These are phyloP conservation scores for Phytophthora pisi DNA, from an alignment of 352 stramenopile species.

Conservation along the genomic window DNA sequence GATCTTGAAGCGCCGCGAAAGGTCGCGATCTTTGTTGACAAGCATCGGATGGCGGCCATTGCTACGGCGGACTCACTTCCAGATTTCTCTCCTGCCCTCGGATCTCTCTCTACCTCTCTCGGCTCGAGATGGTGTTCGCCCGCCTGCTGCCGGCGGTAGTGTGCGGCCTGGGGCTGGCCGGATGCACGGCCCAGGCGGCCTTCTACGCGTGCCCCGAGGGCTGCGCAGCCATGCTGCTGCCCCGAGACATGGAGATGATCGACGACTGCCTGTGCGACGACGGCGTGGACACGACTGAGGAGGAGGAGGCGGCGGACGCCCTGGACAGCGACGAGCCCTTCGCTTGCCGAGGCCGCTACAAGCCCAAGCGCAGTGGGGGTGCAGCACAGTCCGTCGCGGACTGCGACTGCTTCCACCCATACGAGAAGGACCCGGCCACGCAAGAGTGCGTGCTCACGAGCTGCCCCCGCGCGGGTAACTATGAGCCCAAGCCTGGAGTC, in stretches of 20 bases:
- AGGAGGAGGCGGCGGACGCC: constrained; percentile 32
- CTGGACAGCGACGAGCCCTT: constrained; percentile 47
- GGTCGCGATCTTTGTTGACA: constrained; percentile 17
- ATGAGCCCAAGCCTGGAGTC: constrained; percentile 52
- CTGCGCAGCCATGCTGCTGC: constrained; percentile 79
- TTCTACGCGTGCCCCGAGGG: constrained; percentile 71
- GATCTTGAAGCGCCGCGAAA: constrained; percentile 29
- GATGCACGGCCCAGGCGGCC: constrained; percentile 23
- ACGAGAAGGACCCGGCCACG: constrained; percentile 67
- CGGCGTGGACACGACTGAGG: constrained; percentile 35
- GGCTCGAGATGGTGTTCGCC: constrained; percentile 24
- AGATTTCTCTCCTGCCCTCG: constrained; percentile 10
- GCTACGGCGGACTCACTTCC: constrained; percentile 1
- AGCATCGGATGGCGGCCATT: not conserved
- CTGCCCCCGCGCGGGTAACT: constrained; percentile 81
- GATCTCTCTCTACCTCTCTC: constrained; percentile 25
- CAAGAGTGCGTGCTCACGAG: constrained; percentile 55
- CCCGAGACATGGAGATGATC: constrained; percentile 80
- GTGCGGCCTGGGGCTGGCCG: constrained; percentile 16
- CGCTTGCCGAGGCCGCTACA: constrained; percentile 66
- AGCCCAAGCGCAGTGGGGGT: constrained; percentile 35
- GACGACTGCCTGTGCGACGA: constrained; percentile 75
- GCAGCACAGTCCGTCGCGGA: constrained; percentile 58
- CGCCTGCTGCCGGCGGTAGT: constrained; percentile 19
- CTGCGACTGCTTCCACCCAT: constrained; percentile 77